Percentiles rank a stretch among this genome's conserved stretches.
These are phyloP conservation scores for Eutypa lata DNA, from an alignment of 2,329 filamentous ascomycete genomes.

Conservation along the genomic window DNA sequence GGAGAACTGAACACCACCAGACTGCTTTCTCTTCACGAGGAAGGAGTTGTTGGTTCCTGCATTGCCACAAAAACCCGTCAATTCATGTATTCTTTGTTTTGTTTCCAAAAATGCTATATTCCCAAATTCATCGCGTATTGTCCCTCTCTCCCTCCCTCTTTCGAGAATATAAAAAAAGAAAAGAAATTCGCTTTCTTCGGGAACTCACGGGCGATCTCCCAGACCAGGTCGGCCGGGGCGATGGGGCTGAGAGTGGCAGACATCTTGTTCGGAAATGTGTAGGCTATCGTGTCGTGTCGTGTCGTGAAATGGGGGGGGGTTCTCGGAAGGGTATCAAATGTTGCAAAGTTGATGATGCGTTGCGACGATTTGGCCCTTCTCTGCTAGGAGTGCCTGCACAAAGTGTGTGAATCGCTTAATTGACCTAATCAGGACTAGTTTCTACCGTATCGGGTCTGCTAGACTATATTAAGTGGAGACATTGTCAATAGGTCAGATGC, in stretches of 20 bases:
- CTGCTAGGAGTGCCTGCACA: conserved; percentile 5
- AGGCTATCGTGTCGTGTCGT: conserved; percentile 1
- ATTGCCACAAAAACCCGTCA: conserved; percentile 15
- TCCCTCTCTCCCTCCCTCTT: background rate
- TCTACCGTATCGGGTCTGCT: background rate
- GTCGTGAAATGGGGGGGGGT: conserved; percentile 10
- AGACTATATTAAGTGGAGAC: too few relatives aligned
- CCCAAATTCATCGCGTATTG: background rate
- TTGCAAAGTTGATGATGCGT: background rate
- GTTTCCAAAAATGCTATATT: conserved; percentile 14
- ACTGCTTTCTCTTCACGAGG: conserved; percentile 83
- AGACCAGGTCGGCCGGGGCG: conserved; percentile 88
- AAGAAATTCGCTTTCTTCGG: background rate
- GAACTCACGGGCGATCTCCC: conserved; percentile 89
- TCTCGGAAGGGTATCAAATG: background rate
- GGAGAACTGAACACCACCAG: conserved; percentile 84
- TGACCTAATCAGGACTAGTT: conserved; percentile 23
- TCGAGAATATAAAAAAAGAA: background rate
- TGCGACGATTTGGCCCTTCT: background rate
- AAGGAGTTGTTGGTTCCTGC: conserved; percentile 83
- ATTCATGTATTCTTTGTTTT: conserved; percentile 4
- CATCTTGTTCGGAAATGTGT: conserved; percentile 48
- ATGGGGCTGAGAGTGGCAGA: conserved; percentile 56
- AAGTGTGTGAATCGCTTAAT: conserved; percentile 31
- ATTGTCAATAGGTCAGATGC: too few relatives aligned